A percentile compares a stretch with the other conserved stretches of the same genome.
phyloP scores from a whole-genome alignment of 202 grass and related monocot genomes.

The Saccharum hybrid region DNA sequence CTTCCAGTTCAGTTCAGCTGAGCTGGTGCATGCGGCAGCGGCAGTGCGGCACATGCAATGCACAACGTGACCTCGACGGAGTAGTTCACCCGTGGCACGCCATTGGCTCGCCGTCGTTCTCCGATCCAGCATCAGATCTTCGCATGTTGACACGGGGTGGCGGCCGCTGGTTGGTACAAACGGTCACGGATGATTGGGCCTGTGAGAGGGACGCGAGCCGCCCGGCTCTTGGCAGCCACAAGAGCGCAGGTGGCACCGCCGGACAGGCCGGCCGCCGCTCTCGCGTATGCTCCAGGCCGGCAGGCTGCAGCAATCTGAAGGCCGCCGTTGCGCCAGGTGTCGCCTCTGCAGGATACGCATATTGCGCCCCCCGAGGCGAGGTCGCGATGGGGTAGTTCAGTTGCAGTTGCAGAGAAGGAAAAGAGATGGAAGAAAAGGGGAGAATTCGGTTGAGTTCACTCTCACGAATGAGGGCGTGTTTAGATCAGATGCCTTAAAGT shows the following conservation, averaged over 20 bases:
- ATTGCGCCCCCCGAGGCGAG: conserved; percentile 21
- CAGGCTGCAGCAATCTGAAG: neutral
- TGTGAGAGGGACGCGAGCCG: conserved; percentile 33
- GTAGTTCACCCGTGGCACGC: neutral
- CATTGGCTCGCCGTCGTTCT: conserved; percentile 29
- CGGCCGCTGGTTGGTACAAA: neutral
- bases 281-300: neutral
- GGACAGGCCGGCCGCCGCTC: conserved; percentile 24
- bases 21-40: neutral
- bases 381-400: no score
- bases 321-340: conserved; percentile 33
- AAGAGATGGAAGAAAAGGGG: neutral
- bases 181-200: no score
- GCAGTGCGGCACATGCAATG: no score
- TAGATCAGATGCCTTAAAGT: no score
- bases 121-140: neutral
- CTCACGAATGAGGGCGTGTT: no score
- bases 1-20: neutral
- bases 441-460: neutral
- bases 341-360: neutral
- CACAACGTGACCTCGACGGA: conserved; percentile 17
- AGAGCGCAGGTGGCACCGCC: conserved; percentile 38
- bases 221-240: conserved; percentile 47
- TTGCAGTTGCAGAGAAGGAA: no score
- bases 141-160: neutral